These are phyloP conservation scores for Loxodes magnus DNA, from an alignment of 73 alveolate genomes.

Conservation along the genomic window DNA sequence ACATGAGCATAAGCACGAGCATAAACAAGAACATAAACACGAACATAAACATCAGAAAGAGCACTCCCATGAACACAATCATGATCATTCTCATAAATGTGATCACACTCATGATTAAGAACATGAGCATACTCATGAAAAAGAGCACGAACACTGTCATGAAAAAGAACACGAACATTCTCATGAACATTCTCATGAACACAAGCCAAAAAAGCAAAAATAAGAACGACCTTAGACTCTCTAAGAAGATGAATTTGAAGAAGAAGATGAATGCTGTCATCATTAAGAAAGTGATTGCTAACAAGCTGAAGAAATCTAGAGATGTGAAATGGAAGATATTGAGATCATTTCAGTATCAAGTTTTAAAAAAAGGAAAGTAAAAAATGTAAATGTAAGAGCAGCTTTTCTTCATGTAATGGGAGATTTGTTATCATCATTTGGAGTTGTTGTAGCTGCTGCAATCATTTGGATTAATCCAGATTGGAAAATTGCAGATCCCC, in stretches of 20 bases:
- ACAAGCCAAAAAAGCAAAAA: constrained; percentile 16
- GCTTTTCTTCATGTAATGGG: constrained; percentile 86
- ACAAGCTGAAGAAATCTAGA: no score
- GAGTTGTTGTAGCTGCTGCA: constrained; percentile 84
- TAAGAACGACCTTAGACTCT: no score
- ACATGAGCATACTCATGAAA: not conserved
- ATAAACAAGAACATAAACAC: no score
- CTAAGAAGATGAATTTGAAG: no score
- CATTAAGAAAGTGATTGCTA: no score
- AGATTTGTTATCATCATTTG: constrained; percentile 73
- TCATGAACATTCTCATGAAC: not conserved
- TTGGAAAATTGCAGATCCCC: constrained; percentile 63
- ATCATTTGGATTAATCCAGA: constrained; percentile 40
- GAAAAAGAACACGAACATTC: not conserved
- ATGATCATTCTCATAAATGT: constrained; percentile 11
- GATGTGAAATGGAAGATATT: no score
- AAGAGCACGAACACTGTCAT: constrained; percentile 3
- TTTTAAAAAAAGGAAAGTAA: constrained; percentile 16
- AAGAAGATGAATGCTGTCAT: no score
- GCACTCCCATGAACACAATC: constrained; percentile 18
- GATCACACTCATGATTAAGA: not conserved
- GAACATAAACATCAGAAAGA: no score
- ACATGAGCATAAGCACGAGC: no score
- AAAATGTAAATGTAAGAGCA: constrained; percentile 73
- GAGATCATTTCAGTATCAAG: not conserved